Conservation (phyloP, 176 grass and related monocot species). For the Metroxylon sagu region DNA sequence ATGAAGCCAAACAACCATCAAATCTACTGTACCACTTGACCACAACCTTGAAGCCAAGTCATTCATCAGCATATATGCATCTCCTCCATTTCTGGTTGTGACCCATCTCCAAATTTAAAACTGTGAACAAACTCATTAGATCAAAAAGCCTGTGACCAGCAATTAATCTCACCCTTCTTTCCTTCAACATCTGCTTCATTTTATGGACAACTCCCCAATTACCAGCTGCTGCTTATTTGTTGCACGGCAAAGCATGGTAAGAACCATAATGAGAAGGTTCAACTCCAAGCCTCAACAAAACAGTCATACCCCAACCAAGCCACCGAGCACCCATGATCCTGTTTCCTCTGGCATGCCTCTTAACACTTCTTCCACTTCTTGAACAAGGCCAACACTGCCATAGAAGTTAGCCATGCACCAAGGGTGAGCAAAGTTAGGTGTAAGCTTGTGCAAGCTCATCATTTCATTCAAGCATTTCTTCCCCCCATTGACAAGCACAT, state of each 20-base stretch:
- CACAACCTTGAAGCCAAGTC: conserved; percentile 16
- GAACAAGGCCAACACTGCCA: conserved; percentile 33
- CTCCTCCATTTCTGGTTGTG: conserved; percentile 28
- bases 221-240: conserved; percentile 48
- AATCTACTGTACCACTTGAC: neutral
- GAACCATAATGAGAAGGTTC: conserved; percentile 31
- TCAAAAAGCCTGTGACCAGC: conserved; percentile 45
- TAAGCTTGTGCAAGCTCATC: conserved; percentile 31
- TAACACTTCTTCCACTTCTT: conserved; percentile 30
- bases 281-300: conserved; percentile 40
- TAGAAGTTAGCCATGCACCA: conserved; percentile 75
- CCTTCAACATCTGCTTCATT: conserved; percentile 46
- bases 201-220: conserved; percentile 45
- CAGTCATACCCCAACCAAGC: conserved; percentile 48
- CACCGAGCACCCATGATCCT: conserved; percentile 33
- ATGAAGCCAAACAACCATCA: neutral
- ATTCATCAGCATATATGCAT: conserved; percentile 44
- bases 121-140: conserved; percentile 36
- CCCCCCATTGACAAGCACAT: conserved; percentile 38
- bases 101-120: conserved; percentile 33
- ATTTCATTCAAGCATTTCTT: conserved; percentile 51
- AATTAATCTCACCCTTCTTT: conserved; percentile 21
- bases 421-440: conserved; percentile 48
- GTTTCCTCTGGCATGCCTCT: conserved; percentile 32
- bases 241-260: conserved; percentile 39